These are phyloP conservation scores for Wallacemonas sp. DNA, from an alignment of 208 protist genomes.

Conservation along the genomic window DNA sequence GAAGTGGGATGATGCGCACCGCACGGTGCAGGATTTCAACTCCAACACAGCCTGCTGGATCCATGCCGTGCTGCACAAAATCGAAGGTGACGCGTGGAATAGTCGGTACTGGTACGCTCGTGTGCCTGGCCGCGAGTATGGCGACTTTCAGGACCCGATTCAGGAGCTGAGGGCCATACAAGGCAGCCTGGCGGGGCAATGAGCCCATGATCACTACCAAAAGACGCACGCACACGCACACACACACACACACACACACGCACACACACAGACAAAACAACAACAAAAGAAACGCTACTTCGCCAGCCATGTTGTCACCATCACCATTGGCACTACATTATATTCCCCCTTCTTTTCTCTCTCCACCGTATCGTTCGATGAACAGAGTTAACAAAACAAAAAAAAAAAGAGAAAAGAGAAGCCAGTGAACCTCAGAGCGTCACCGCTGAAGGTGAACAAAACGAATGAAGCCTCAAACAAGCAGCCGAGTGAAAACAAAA, in stretches of 20 bases:
- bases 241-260: neutral
- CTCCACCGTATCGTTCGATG: too few relatives aligned
- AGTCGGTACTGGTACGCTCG: slow-evolving; percentile 15
- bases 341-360: too few relatives aligned
- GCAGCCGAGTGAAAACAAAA: too few relatives aligned
- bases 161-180: slow-evolving; percentile 9
- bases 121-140: slow-evolving; percentile 5
- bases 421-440: too few relatives aligned
- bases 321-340: too few relatives aligned
- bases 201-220: neutral
- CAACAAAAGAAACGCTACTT: neutral
- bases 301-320: neutral
- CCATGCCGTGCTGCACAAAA: slow-evolving; percentile 12
- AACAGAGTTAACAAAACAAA: too few relatives aligned
- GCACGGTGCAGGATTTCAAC: slow-evolving; percentile 8
- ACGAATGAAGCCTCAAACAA: too few relatives aligned
- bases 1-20: slow-evolving; percentile 11
- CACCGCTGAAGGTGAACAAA: neutral
- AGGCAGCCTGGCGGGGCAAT: neutral
- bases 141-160: neutral
- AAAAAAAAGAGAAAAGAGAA: too few relatives aligned
- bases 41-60: slow-evolving; percentile 10
- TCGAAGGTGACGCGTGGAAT: slow-evolving; percentile 13
- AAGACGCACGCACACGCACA: neutral
- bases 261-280: neutral